Evolutionary conservation across 768 basidiomycete genomes (phyloP), one percentile per base, ranked within the genome.

Genomic region (Boletus tylopilopsis): DNA sequence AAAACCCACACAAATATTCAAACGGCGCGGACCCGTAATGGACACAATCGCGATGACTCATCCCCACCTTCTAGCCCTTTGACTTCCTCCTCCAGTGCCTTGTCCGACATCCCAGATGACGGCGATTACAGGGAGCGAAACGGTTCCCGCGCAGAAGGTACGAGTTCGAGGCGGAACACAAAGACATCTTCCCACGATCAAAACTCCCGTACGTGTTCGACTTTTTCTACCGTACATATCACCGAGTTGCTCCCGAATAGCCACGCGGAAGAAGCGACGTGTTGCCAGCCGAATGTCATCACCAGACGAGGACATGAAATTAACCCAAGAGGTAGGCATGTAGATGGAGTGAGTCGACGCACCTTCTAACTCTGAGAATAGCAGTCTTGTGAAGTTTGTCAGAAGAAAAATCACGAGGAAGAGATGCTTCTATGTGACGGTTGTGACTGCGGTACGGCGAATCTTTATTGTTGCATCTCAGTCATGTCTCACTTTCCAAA

Each of bases 331-430:
- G 76, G 83, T 83, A 73, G 57, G 63, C 50, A 40, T 42, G 35
- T n/a, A 21, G 40, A 69, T 64, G 46, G 50, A 59, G 46, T 13
- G 3, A 33, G 5, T 44, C n/a, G 18, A 18, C n/a, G 44, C 25
- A 32, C 19, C 43, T 42, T 53, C 61, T 68, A 57, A 68, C 58
- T 62, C 45, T 33, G 55, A 44, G 49, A 13, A 27, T 62, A 89
- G 85, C 82, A 84, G 76, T 82, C 83, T 53, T 99, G 96, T 69
- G 96, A 99, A 71, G 82, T 98, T 49, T 98, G 96, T 67, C 80
- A 85, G 61, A 86, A 84, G 70, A 91, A 89, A 62, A 85, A 94
- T 64, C 83, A 84, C 51, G 93, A 85, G 12, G 86, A 89, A 55
- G 85, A 90, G 68, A 97, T 99, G 84, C 76, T 99, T 24, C 79